phyloP scores from a whole-genome alignment of 2,329 filamentous ascomycete species.

The Alternaria incomplexa region DNA sequence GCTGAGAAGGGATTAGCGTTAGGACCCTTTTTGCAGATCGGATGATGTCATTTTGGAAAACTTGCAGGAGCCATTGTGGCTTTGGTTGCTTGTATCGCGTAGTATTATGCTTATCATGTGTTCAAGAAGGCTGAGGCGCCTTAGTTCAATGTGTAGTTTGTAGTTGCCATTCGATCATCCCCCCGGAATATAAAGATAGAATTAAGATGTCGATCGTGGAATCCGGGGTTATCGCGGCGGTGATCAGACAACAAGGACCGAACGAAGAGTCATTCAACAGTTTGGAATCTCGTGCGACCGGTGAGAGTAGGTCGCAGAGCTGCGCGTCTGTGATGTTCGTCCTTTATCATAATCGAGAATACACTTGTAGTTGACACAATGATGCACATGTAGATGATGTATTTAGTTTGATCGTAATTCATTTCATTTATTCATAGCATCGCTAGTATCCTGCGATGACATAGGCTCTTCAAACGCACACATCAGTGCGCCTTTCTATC shows the following conservation, averaged over 20 bases:
- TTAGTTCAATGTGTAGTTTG: not conserved
- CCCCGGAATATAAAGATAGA: not conserved
- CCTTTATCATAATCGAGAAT: no score
- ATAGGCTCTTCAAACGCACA: not conserved
- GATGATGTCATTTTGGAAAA: not conserved
- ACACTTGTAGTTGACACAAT: no score
- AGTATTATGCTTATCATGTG: not conserved
- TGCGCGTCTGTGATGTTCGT: no score
- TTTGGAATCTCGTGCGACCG: no score
- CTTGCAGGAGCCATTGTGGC: not conserved
- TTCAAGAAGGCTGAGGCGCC: not conserved
- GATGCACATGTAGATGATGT: no score
- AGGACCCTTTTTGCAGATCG: not conserved
- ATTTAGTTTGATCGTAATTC: not conserved
- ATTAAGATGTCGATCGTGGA: not conserved
- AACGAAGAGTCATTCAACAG: not conserved
- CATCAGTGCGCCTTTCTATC: not conserved
- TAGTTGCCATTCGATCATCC: not conserved
- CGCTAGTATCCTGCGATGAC: not conserved
- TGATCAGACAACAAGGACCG: not conserved
- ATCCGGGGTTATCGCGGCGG: not conserved
- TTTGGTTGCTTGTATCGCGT: not conserved
- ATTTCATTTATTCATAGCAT: not conserved
- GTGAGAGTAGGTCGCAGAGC: no score
- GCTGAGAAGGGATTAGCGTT: not conserved